Evolutionary conservation across 2,329 filamentous ascomycete genomes (phyloP), one percentile per base, ranked within the genome.

Genomic region (Sporothrix globosa): DNA sequence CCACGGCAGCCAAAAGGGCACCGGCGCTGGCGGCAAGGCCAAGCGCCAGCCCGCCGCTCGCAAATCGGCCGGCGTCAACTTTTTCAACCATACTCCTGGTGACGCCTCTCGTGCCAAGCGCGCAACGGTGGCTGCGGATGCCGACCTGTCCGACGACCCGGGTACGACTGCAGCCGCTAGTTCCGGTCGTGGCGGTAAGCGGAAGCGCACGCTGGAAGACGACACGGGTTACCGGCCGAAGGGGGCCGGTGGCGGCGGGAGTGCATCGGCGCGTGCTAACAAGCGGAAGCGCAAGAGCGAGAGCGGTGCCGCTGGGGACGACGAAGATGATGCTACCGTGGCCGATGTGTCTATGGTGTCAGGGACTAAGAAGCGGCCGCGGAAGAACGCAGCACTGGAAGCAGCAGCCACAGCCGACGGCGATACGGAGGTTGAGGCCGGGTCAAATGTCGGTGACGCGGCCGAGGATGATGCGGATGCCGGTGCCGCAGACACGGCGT

Each of bases 221-320:
- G 87, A 90, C 72, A 78, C 80, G 0, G 86, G 87, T 4, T 89
- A 89, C 76, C 82, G 86, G 71, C 86, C 87, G 2, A 87, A 88
- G 73, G 84, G 84, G 2, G 87, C 86, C 2, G 82, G 41, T 24
- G 63, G 54, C 7, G 24, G 69, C 19, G 41, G 41, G 2, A 48
- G 39, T 11, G 44, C 41, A 0, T 17, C 21, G 5, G 46, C 81
- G 2, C 81, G 86, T 52, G 85, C 85, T 21, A 79, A 80, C 0
- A 89, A 88, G 81, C 85, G 84, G 78, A 88, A 87, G 82, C 82
- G 86, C 4, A 88, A 86, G 82, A 87, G 86, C 74, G 84, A 85
- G 1, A 71, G 75, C 58, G 54, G 71, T 65, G 44, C 44, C 9
- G 27, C 80, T 80, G 34, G 77, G 78, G 34, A 78, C 77, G 39